A percentile compares a stretch with the other conserved stretches of the same genome.
Evolutionary conservation across 768 basidiomycete species (phyloP).

Genomic region (Trichaptum fuscoviolaceum): DNA sequence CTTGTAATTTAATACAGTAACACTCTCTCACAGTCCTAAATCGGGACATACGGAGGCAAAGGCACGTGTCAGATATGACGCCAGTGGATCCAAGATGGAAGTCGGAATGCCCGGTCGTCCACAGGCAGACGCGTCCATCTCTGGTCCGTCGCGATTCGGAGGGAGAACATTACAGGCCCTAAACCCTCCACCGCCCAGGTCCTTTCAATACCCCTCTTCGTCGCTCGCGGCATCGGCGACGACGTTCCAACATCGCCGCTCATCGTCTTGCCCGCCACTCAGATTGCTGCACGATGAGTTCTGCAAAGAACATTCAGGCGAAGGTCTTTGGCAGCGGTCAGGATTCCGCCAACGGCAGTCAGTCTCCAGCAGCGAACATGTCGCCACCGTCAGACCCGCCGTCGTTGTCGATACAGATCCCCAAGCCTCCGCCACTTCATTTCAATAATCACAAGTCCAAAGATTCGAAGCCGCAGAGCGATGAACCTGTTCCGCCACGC

Average conservation of each 20-base stretch:
- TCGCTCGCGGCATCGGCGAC: background rate
- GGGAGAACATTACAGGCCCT: background rate
- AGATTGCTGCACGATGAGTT: constrained; percentile 37
- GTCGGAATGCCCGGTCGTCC: background rate
- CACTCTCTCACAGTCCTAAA: background rate
- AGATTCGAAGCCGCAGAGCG: constrained; percentile 27
- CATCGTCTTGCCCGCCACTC: constrained; percentile 49
- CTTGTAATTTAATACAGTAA: no score
- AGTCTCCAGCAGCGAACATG: constrained; percentile 22
- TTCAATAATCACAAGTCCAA: constrained; percentile 37
- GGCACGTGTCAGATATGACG: background rate
- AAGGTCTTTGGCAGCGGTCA: constrained; percentile 54
- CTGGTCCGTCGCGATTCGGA: background rate
- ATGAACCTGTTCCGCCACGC: constrained; percentile 29
- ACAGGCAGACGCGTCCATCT: background rate
- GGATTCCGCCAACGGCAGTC: constrained; percentile 17
- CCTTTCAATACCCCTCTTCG: background rate
- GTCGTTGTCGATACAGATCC: constrained; percentile 38
- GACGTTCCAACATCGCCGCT: background rate
- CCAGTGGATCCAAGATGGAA: background rate
- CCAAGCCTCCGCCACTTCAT: constrained; percentile 40
- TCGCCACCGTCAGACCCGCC: constrained; percentile 45
- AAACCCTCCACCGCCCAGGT: background rate
- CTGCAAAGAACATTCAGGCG: constrained; percentile 63
- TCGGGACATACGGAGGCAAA: background rate